Evolutionary conservation across 495 filamentous ascomycete genomes (phyloP), one percentile per base, ranked within the genome.

Genomic region (Aspergillus homomorphus): DNA sequence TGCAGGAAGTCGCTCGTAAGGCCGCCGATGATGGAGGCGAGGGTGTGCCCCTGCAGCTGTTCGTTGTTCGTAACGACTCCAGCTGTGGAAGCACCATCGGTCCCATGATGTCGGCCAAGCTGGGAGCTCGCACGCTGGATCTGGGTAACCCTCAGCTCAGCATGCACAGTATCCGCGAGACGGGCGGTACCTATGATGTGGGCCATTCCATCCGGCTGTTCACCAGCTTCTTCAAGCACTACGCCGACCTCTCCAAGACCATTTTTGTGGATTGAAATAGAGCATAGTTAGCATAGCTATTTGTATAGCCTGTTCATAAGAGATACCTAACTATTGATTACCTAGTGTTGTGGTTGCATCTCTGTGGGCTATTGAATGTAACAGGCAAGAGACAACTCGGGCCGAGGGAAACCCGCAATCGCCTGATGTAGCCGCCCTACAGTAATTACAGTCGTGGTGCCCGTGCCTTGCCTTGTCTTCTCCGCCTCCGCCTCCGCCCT

Each of bases 151-250:
- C 94, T n/a, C 95, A 98, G 73, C 74, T 98, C 57, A 88, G 85
- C 68, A 99, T 99, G 94, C 94, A 99, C 71, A 92, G 89, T 67
- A 96, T 98, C 64, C 82, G 94, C 41, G 94, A 99, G 81, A 96
- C 88, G 41, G 89, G 87, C 4, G 92, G 92, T 10, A 85, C 83
- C 1, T 82, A 91, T 59, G 94, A 99, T 78, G 87, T 99, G 6
- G 91, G 89, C 62, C 84, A 96, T 73, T 88, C 89, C 0, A 86
- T 96, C 59, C 84, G 87, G 64, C 73, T 99, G 48, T 96, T 99
- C 73, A 85, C 88, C 57, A 84, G 86, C 58, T 99, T 97, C 74
- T 90, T 96, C 72, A 77, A 87, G 63, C 81, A 89, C 65, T 98
- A 89, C 72, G 87, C 85, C 15, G 85, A 87, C 64, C 68, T 96